A percentile compares a stretch with the other conserved stretches of the same genome.
Conservation (phyloP, 2,329 filamentous ascomycete genomes). For the Penicillium palitans region DNA sequence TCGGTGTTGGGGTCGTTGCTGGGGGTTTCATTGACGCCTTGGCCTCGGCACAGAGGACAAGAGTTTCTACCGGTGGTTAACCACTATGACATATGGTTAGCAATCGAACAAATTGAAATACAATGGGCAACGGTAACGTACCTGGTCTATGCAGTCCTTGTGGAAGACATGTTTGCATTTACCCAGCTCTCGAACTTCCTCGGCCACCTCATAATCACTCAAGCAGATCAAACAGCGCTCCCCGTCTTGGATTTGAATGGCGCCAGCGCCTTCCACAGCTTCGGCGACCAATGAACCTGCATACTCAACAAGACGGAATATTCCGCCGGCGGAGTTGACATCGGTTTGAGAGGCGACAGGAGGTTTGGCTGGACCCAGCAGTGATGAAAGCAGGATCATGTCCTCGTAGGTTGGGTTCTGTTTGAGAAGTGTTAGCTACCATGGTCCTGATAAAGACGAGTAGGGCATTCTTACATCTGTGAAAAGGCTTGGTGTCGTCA, state of each 20-base stretch:
- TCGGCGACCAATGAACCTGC: constrained; percentile 50
- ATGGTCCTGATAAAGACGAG: not conserved
- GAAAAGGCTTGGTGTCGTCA: constrained; percentile 68
- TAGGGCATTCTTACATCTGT: constrained; percentile 57
- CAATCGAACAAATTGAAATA: constrained; percentile 4
- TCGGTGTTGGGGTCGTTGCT: constrained; percentile 12
- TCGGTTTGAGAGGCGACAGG: constrained; percentile 67
- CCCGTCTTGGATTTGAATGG: constrained; percentile 42
- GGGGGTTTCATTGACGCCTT: constrained; percentile 44
- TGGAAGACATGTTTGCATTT: constrained; percentile 69
- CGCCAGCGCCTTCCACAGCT: constrained; percentile 41
- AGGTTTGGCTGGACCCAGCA: constrained; percentile 67
- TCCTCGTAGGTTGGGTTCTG: constrained; percentile 68
- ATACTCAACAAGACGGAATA: constrained; percentile 55
- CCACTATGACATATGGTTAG: constrained; percentile 55
- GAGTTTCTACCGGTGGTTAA: constrained; percentile 57
- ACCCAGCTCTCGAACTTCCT: constrained; percentile 60
- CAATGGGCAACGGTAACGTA: constrained; percentile 40
- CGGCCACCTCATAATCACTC: constrained; percentile 63
- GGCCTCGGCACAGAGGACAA: constrained; percentile 40
- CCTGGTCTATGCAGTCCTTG: constrained; percentile 68
- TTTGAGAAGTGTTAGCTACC: constrained; percentile 14
- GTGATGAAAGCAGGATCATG: constrained; percentile 67
- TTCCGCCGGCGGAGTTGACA: constrained; percentile 61
- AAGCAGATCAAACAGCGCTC: constrained; percentile 67